phyloP scores from a whole-genome alignment of 768 basidiomycete genomes.

The Hericium erinaceus region DNA sequence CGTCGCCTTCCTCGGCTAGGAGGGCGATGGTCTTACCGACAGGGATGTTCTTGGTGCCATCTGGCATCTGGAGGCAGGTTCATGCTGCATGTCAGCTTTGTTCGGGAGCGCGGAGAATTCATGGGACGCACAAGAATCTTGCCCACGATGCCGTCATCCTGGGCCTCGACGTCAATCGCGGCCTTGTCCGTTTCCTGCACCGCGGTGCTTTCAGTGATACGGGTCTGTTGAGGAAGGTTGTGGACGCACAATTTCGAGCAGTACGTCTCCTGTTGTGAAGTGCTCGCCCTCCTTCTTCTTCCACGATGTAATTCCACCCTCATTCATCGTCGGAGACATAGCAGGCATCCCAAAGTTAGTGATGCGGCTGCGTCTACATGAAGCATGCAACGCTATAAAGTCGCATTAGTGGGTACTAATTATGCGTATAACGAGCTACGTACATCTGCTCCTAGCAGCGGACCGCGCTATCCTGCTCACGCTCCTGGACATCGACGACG shows the following conservation, averaged over 20 bases:
- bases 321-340: slow-evolving; percentile 96
- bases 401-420: background rate
- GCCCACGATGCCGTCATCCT: slow-evolving; percentile 90
- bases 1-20: slow-evolving; percentile 93
- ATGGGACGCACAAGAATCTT: slow-evolving; percentile 71
- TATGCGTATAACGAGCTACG: background rate
- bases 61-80: slow-evolving; percentile 39
- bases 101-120: background rate
- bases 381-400: slow-evolving; percentile 44
- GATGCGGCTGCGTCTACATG: slow-evolving; percentile 45
- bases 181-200: slow-evolving; percentile 90
- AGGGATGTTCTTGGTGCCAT: slow-evolving; percentile 76
- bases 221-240: background rate
- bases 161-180: slow-evolving; percentile 97
- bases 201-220: background rate
- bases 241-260: slow-evolving; percentile 76
- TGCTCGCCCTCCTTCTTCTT: slow-evolving; percentile 80
- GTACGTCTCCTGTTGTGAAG: slow-evolving; percentile 73
- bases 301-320: slow-evolving; percentile 87
- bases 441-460: slow-evolving; percentile 14
- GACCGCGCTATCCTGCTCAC: slow-evolving; percentile 9
- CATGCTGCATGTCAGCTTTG: background rate
- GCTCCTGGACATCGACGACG: background rate
- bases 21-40: slow-evolving; percentile 89
- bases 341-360: slow-evolving; percentile 87